Base-by-base conservation (phyloP, 306 rosid genomes). In the Ochetophila trinervis region DNA sequence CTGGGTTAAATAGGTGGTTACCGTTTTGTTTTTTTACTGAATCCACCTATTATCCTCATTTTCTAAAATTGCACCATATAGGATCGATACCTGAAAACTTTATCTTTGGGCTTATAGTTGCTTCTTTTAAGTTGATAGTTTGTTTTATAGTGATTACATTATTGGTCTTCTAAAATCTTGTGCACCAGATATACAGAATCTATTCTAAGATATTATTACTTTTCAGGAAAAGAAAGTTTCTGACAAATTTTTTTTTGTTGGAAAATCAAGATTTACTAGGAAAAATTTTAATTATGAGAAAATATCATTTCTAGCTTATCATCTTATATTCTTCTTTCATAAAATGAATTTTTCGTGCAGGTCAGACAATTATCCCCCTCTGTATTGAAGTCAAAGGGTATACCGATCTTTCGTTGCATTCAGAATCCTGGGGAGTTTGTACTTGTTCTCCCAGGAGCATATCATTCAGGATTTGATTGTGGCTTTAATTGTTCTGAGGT, bases 401-500 rank as follows among this genome's bases (percentile, higher is more conserved):
- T 86, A 69, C 94, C 96, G 2, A 85, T 90, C 60, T 87, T 81
- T 74, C 90, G 84, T 21, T 86, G 99, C 68, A 30, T 86, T 78
- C 99, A 93, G 79, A 52, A 75, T 78, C 86, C 85, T 6, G 63
- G 86, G 36, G 99, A 90, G 77, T 87, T 84, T 75, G 88, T 93
- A 82, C 87, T 93, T 45, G 69, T 83, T 71, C 73, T 86, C 61
- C 89, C 97, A 14, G 88, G 96, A 73, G 85, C 87, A 70, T 87
- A 83, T 79, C 82, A 80, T 86, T 84, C 97, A 0, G 94, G 89
- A 70, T 86, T 93, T 71, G 84, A 87, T 73, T 87, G 88, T 30
- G 99, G 99, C 62, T 93, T 93, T 80, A 93, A 82, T 76, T 76
- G 81, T 72, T 79, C 91, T 18, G 96, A 86, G 84, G 79, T 73